A percentile compares a stretch with the other conserved stretches of the same genome.
Conservation (phyloP, 805 yeast species). For the Maudiozyma pseudohumilis region DNA sequence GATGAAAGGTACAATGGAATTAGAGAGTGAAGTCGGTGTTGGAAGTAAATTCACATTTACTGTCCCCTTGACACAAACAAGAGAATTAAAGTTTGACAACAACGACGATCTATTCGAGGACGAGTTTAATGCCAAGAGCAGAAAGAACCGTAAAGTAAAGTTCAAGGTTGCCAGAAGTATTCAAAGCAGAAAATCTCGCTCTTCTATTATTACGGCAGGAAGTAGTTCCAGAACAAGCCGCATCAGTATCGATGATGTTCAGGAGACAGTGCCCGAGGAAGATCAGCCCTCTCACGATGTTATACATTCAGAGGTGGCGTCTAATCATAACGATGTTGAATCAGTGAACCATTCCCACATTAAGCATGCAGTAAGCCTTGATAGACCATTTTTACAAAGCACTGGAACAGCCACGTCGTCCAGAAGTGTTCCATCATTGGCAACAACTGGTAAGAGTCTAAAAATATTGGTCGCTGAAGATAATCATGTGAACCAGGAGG, state of each 20-base stretch:
- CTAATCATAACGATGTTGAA: neutral
- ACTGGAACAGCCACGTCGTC: slow-evolving; percentile 33
- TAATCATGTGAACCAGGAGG: slow-evolving; percentile 88
- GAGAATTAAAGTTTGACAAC: slow-evolving; percentile 25
- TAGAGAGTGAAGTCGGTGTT: slow-evolving; percentile 64
- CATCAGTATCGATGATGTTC: slow-evolving; percentile 1
- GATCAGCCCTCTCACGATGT: neutral
- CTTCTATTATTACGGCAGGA: slow-evolving; percentile 11
- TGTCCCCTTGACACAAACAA: slow-evolving; percentile 58
- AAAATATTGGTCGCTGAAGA: slow-evolving; percentile 85
- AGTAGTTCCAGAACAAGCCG: slow-evolving; percentile 2
- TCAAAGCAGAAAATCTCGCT: slow-evolving; percentile 15
- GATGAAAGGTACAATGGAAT: slow-evolving; percentile 79
- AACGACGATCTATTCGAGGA: slow-evolving; percentile 45
- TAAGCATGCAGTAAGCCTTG: slow-evolving; percentile 16
- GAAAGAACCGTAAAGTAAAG: slow-evolving; percentile 38
- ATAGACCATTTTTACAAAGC: slow-evolving; percentile 30
- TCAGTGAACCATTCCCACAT: slow-evolving; percentile 1
- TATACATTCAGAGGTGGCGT: neutral
- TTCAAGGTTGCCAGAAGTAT: slow-evolving; percentile 25
- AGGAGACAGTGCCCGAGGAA: neutral
- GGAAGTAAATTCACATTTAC: slow-evolving; percentile 81
- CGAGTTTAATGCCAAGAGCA: slow-evolving; percentile 51
- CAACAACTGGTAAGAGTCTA: slow-evolving; percentile 17
- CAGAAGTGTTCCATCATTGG: slow-evolving; percentile 10